A percentile compares a stretch with the other conserved stretches of the same genome.
Evolutionary conservation across 805 yeast species (phyloP).

Genomic region (Candida chilensis): DNA sequence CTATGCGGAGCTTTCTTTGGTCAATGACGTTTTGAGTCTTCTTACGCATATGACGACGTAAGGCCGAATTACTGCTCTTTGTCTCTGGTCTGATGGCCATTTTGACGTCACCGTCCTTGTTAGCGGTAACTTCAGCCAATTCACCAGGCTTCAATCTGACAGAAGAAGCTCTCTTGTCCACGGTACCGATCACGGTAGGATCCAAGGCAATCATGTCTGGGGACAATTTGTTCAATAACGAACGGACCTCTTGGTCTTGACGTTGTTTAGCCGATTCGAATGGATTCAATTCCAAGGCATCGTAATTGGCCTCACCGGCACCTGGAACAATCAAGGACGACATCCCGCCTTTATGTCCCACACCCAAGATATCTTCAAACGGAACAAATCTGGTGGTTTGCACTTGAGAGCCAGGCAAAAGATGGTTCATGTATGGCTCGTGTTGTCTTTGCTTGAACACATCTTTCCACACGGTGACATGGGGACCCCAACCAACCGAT

Average conservation of each 20-base stretch:
- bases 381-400: conserved; percentile 74
- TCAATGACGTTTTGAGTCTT: conserved; percentile 80
- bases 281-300: conserved; percentile 89
- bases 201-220: conserved; percentile 91
- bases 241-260: conserved; percentile 85
- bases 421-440: conserved; percentile 88
- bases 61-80: conserved; percentile 73
- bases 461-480: conserved; percentile 91
- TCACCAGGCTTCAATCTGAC: conserved; percentile 59
- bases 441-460: conserved; percentile 58
- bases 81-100: conserved; percentile 58
- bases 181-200: conserved; percentile 80
- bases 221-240: conserved; percentile 75
- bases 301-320: conserved; percentile 96
- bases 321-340: conserved; percentile 92
- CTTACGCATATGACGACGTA: conserved; percentile 75
- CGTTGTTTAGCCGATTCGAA: conserved; percentile 87
- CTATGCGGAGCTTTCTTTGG: conserved; percentile 71
- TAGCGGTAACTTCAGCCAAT: conserved; percentile 28
- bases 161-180: conserved; percentile 59
- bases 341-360: conserved; percentile 73
- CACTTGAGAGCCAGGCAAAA: conserved; percentile 69
- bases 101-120: conserved; percentile 35
- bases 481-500: conserved; percentile 94
- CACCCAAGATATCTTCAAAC: conserved; percentile 91